Evolutionary conservation across 2,329 filamentous ascomycete genomes (phyloP).

Genomic region (Aspergillus aculeatus): DNA sequence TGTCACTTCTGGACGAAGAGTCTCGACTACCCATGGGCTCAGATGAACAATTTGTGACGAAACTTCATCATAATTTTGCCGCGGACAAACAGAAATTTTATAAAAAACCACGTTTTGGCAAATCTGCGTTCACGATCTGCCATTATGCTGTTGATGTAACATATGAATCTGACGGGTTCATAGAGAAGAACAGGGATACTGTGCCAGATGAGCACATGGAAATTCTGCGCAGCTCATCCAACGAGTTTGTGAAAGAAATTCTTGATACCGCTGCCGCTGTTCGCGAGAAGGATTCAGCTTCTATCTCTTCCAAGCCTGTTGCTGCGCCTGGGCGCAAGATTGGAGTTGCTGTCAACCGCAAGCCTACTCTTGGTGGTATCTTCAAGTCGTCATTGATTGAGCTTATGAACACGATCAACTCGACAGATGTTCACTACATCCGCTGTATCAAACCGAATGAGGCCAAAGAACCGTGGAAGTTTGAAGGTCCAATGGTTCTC

Average conservation of each 20-base stretch:
- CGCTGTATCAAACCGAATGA: constrained; percentile 99
- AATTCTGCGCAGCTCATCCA: constrained; percentile 78
- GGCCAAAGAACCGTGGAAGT: constrained; percentile 94
- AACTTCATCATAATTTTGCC: constrained; percentile 91
- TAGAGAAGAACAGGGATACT: constrained; percentile 98
- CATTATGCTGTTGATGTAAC: constrained; percentile 98
- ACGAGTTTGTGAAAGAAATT: constrained; percentile 79
- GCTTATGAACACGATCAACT: constrained; percentile 96
- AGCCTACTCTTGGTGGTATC: constrained; percentile 94
- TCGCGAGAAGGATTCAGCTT: constrained; percentile 77
- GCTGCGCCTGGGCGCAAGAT: constrained; percentile 74
- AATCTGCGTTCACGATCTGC: constrained; percentile 95
- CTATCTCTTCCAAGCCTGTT: constrained; percentile 71
- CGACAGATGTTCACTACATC: constrained; percentile 98
- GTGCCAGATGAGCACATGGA: constrained; percentile 98
- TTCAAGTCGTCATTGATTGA: constrained; percentile 99
- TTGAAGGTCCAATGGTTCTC: constrained; percentile 97
- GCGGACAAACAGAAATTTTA: constrained; percentile 92
- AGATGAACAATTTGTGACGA: constrained; percentile 94
- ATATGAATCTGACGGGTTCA: constrained; percentile 98
- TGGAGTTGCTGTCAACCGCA: constrained; percentile 88
- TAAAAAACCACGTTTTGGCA: constrained; percentile 97
- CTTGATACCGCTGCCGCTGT: constrained; percentile 81
- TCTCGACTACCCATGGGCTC: constrained; percentile 95
- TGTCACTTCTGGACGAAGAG: constrained; percentile 92